Conservation (phyloP, 2,329 filamentous ascomycete species). For the Periconia sp. region DNA sequence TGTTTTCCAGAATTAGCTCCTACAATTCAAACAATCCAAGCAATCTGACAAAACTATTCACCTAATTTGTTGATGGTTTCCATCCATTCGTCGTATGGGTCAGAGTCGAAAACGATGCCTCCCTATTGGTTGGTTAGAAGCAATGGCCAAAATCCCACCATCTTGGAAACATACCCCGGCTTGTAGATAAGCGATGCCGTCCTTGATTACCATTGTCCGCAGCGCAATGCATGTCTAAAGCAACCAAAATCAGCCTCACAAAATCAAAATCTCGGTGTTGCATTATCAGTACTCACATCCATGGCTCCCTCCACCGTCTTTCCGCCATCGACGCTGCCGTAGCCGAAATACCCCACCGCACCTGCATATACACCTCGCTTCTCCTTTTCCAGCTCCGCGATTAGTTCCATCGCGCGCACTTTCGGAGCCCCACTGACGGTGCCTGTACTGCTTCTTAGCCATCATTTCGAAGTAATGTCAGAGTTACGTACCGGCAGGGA, state of each 20-base stretch:
- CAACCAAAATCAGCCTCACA: conserved; percentile 13
- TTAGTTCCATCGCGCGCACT: conserved; percentile 94
- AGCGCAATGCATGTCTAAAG: conserved; percentile 65
- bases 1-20: conserved; percentile 27
- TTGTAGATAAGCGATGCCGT: conserved; percentile 88
- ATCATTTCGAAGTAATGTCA: conserved; percentile 6
- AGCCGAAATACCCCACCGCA: conserved; percentile 95
- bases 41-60: conserved; percentile 14
- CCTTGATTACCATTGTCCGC: conserved; percentile 92
- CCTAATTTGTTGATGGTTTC: conserved; percentile 97
- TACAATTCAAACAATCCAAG: conserved; percentile 4
- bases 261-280: conserved; percentile 11
- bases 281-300: conserved; percentile 56
- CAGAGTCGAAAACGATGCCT: conserved; percentile 65
- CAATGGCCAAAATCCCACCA: conserved; percentile 14
- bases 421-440: conserved; percentile 96
- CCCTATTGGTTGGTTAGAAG: conserved; percentile 29
- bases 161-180: conserved; percentile 68
- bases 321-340: conserved; percentile 68
- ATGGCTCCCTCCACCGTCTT: conserved; percentile 76
- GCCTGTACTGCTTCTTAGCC: conserved; percentile 20
- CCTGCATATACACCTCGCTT: conserved; percentile 95
- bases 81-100: conserved; percentile 87
- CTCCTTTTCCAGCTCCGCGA: conserved; percentile 89
- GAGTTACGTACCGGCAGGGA: conserved; percentile 71